Base-by-base conservation (phyloP, 768 basidiomycete species). In the Russula sp. region DNA sequence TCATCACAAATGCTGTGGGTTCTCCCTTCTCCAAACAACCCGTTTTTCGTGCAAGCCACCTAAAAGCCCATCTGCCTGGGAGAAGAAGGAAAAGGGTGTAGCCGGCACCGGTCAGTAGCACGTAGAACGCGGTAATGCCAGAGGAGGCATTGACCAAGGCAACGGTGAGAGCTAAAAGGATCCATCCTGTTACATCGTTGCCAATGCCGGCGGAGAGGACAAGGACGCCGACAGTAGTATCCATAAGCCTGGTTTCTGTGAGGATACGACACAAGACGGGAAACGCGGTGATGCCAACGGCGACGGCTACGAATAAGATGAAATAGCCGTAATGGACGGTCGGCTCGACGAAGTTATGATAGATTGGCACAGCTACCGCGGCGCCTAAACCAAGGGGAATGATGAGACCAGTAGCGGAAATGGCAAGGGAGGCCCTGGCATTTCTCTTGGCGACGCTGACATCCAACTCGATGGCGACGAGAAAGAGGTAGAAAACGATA, bases 381-480 rank as follows among this genome's bases (percentile, higher is more conserved):
- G 89, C 89, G 5, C 94, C 93, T 0, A 94, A 73, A 1, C 89
- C 92, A 38, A 96, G 85, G 0, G 94, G 92, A 3, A 96, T 53
- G 59, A 87, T 46, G 53, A 95, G 80, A 0, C 94, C 92, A 0
- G 84, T 83, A 0, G 82, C 58, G 0, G 88, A 87, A 49, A 94
- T 84, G 20, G 79, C 71, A 3, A 80, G 72, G 4, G 90, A 83
- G 0, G 84, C 78, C 28, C 77, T 74, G 8, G 82, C 75, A 72
- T 93, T 92, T 51, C 83, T 80, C 69, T 78, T 84, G 69, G 93
- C 77, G 49, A 94, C 71, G 8, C 82, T 79, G 5, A 84, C 79
- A 73, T 96, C 94, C 66, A 93, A 84, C 77, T 95, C 93, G 40
- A 94, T 79, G 3, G 89, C 93, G 32, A 94, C 83, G 53, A 94